A percentile compares a stretch with the other conserved stretches of the same genome.
Conservation (phyloP, 2,329 filamentous ascomycete genomes). For the Trichoderma sp. region DNA sequence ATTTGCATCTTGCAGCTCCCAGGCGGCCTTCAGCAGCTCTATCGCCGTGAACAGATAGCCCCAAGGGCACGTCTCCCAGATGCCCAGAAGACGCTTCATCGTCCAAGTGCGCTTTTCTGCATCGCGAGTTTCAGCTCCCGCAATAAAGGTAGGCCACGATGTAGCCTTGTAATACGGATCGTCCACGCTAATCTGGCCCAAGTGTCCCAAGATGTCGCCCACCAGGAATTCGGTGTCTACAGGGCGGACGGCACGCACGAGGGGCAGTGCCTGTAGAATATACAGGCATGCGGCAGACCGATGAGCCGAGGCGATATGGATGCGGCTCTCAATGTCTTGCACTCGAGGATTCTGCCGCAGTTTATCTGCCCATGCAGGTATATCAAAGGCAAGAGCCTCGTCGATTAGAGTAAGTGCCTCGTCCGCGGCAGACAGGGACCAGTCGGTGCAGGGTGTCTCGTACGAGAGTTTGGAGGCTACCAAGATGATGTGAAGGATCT, state of each 20-base stretch:
- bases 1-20: slow-evolving; percentile 41
- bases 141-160: slow-evolving; percentile 58
- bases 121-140: slow-evolving; percentile 53
- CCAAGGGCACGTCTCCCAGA: slow-evolving; percentile 48
- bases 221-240: slow-evolving; percentile 47
- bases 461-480: slow-evolving; percentile 44
- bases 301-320: slow-evolving; percentile 45
- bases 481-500: slow-evolving; percentile 46
- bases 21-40: slow-evolving; percentile 47
- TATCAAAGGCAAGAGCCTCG: slow-evolving; percentile 42
- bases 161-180: slow-evolving; percentile 58
- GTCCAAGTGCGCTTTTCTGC: slow-evolving; percentile 48
- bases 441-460: slow-evolving; percentile 33
- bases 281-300: slow-evolving; percentile 48
- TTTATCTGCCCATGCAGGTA: slow-evolving; percentile 41
- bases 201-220: slow-evolving; percentile 48
- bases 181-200: slow-evolving; percentile 45
- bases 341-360: slow-evolving; percentile 37
- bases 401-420: slow-evolving; percentile 40
- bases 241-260: slow-evolving; percentile 35
- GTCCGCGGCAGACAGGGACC: slow-evolving; percentile 34
- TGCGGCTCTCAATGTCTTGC: slow-evolving; percentile 41
- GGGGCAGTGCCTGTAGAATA: slow-evolving; percentile 43
- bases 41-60: slow-evolving; percentile 50
- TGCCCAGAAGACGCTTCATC: slow-evolving; percentile 45